Conservation (phyloP, 441 rosid genomes). For the Isatis lusitanica region DNA sequence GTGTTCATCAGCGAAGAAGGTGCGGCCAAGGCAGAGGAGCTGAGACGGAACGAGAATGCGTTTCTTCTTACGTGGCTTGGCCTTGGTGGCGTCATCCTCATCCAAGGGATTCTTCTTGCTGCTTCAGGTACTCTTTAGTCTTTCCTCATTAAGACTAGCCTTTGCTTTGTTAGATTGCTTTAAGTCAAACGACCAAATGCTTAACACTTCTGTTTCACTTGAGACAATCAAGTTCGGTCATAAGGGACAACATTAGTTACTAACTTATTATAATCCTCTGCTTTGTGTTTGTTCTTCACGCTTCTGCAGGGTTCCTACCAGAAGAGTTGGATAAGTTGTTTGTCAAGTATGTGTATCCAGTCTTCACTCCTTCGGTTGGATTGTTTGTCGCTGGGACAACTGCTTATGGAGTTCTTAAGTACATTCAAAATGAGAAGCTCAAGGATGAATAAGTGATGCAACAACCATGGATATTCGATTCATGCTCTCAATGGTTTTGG, state of each 20-base stretch:
- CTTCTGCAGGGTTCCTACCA: conserved; percentile 70
- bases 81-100: conserved; percentile 69
- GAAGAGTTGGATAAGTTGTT: conserved; percentile 78
- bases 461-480: not conserved
- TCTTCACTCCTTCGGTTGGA: conserved; percentile 76
- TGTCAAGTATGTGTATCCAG: conserved; percentile 82
- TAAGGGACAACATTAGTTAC: not conserved
- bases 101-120: conserved; percentile 72
- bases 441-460: conserved; percentile 50
- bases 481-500: not conserved
- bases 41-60: conserved; percentile 70
- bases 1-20: conserved; percentile 52
- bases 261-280: not conserved
- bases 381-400: conserved; percentile 81
- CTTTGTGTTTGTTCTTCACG: not conserved
- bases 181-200: too few relatives aligned
- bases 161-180: too few relatives aligned
- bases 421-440: conserved; percentile 74
- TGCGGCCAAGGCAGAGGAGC: conserved; percentile 61
- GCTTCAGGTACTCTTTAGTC: conserved; percentile 52
- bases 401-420: conserved; percentile 77
- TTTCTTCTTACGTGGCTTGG: conserved; percentile 90
- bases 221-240: too few relatives aligned
- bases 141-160: too few relatives aligned
- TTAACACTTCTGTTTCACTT: too few relatives aligned